Percentiles rank a stretch among this genome's conserved stretches.
These are phyloP conservation scores for Acorus calamus DNA, from an alignment of 106 monocot genomes.

Conservation along the genomic window DNA sequence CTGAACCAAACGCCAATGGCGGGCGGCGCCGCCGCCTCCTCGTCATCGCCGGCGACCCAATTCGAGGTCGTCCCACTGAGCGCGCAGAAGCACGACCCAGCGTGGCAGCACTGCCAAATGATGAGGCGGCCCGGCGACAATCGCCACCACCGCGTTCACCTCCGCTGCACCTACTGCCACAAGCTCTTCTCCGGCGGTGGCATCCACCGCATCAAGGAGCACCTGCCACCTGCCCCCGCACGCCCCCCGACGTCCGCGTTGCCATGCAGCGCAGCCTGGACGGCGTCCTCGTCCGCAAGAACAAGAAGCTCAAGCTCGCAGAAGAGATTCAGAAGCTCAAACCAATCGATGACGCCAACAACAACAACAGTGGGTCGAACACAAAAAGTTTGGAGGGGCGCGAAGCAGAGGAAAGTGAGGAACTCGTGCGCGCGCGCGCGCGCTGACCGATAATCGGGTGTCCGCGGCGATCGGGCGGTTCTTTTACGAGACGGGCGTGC, in stretches of 20 bases:
- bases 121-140: constrained; percentile 37
- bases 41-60: constrained; percentile 28
- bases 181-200: constrained; percentile 89
- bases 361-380: too few species aligned
- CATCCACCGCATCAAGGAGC: constrained; percentile 96
- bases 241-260: constrained; percentile 54
- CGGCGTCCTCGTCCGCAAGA: constrained; percentile 48
- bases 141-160: constrained; percentile 23
- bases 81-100: constrained; percentile 96
- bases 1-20: neutral
- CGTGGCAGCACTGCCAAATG: constrained; percentile 96
- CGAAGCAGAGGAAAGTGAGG: constrained; percentile 21
- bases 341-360: neutral
- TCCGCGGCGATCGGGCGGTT: constrained; percentile 60
- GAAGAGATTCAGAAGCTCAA: constrained; percentile 45
- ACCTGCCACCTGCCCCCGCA: constrained; percentile 90
- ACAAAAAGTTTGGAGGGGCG: constrained; percentile 17
- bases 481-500: constrained; percentile 65
- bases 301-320: constrained; percentile 43
- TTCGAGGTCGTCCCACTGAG: constrained; percentile 66
- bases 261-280: constrained; percentile 85
- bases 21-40: neutral
- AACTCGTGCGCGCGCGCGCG: neutral
- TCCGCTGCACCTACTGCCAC: constrained; percentile 78
- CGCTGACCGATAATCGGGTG: constrained; percentile 44